These are phyloP conservation scores for Auricularia heimuer DNA, from an alignment of 768 basidiomycete genomes.

Conservation along the genomic window DNA sequence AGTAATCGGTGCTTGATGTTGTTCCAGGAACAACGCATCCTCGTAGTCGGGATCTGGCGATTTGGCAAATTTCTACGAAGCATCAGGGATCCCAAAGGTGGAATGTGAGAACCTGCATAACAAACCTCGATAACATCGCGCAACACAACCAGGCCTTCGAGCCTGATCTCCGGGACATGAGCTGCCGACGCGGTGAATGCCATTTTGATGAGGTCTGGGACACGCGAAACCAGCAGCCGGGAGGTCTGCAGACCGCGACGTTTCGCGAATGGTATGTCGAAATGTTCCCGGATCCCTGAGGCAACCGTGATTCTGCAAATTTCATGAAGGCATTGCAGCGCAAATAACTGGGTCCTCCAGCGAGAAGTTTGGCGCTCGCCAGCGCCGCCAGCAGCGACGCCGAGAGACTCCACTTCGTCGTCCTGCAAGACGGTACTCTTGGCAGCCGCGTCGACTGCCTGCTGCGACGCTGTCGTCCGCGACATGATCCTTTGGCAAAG, in stretches of 20 bases:
- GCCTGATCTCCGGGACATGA: conserved; percentile 88
- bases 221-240: conserved; percentile 69
- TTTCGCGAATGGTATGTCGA: conserved; percentile 66
- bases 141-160: conserved; percentile 83
- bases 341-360: conserved; percentile 96
- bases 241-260: conserved; percentile 44
- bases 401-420: conserved; percentile 91
- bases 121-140: conserved; percentile 85
- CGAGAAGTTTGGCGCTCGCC: conserved; percentile 53
- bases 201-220: conserved; percentile 93
- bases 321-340: conserved; percentile 81
- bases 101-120: neutral
- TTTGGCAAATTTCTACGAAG: conserved; percentile 66
- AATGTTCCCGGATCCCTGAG: conserved; percentile 72
- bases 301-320: conserved; percentile 69
- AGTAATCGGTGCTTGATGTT: conserved; percentile 96
- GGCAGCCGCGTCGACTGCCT: conserved; percentile 50
- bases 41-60: conserved; percentile 91
- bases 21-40: conserved; percentile 82
- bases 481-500: conserved; percentile 97
- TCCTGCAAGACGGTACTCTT: conserved; percentile 51
- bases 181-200: conserved; percentile 96
- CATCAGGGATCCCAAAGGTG: conserved; percentile 5
- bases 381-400: conserved; percentile 38
- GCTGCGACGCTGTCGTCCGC: conserved; percentile 77